Percentiles rank a stretch among this genome's conserved stretches.
Conservation (phyloP, 2,329 filamentous ascomycete genomes). For the Blumeria graminis region DNA sequence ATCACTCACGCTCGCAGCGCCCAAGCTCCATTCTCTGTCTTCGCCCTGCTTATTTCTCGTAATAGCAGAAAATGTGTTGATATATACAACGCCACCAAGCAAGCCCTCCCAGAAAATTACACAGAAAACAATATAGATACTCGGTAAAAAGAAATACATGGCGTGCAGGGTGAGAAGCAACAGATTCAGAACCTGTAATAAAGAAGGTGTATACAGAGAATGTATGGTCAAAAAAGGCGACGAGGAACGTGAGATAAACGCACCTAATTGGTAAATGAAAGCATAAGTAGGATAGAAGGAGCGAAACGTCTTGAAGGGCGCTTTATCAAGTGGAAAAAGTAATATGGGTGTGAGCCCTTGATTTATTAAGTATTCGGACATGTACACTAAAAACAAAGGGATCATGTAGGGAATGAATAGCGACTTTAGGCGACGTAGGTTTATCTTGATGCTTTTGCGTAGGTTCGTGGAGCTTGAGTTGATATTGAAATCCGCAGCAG, state of each 20-base stretch:
- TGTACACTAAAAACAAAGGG: constrained; percentile 73
- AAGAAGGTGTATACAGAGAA: constrained; percentile 54
- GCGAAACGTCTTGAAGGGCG: constrained; percentile 60
- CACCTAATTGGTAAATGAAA: constrained; percentile 82
- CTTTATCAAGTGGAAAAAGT: constrained; percentile 52
- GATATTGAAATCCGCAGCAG: neutral
- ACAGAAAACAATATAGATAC: constrained; percentile 61
- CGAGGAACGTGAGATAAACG: constrained; percentile 82
- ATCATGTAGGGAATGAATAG: constrained; percentile 71
- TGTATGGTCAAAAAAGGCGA: constrained; percentile 69
- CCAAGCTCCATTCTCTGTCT: constrained; percentile 67
- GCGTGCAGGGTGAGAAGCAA: constrained; percentile 50
- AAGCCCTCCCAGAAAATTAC: constrained; percentile 89
- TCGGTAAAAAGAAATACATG: constrained; percentile 58
- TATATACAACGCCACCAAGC: constrained; percentile 76
- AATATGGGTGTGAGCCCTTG: constrained; percentile 79
- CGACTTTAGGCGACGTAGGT: constrained; percentile 38
- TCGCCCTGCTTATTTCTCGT: constrained; percentile 50
- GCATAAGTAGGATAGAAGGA: constrained; percentile 89
- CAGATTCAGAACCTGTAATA: constrained; percentile 65
- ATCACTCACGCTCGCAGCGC: constrained; percentile 79
- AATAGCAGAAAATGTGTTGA: constrained; percentile 89
- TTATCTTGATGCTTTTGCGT: constrained; percentile 17
- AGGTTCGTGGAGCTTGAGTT: neutral
- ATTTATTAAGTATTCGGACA: constrained; percentile 95